Evolutionary conservation across 2,329 filamentous ascomycete genomes (phyloP).

Genomic region (Colletotrichum chlorophyti): DNA sequence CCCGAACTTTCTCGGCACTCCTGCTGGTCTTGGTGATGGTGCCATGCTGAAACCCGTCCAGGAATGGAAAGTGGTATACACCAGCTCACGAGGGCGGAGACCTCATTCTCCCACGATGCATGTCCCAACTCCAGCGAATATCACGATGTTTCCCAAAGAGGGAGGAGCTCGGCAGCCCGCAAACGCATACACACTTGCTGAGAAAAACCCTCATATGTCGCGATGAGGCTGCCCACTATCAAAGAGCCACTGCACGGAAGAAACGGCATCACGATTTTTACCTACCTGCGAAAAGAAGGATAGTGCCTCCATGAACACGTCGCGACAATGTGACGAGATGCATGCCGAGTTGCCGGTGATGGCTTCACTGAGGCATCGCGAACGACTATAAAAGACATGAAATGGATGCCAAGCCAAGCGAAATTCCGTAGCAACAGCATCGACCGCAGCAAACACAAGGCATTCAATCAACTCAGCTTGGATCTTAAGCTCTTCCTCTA

Average conservation of each 20-base stretch:
- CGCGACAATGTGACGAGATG: background rate
- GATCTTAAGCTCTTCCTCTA: background rate
- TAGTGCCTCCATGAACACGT: constrained; percentile 4
- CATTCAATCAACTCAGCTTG: constrained; percentile 1
- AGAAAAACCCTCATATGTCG: background rate
- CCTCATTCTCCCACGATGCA: background rate
- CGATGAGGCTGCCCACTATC: too few species aligned
- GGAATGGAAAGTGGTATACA: constrained; percentile 25
- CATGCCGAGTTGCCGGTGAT: background rate
- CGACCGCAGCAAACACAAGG: constrained; percentile 5
- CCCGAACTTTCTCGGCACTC: constrained; percentile 3
- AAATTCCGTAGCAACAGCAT: background rate
- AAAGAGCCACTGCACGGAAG: background rate
- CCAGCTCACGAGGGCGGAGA: background rate
- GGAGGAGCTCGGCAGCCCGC: constrained; percentile 15
- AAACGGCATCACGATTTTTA: constrained; percentile 12
- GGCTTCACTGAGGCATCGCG: background rate
- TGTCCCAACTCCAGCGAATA: background rate
- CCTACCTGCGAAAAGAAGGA: constrained; percentile 15
- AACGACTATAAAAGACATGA: background rate
- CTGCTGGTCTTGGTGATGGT: background rate
- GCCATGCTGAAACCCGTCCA: background rate
- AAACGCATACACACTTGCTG: background rate
- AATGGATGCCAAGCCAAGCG: background rate
- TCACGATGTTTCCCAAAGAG: constrained; percentile 18